Evolutionary conservation across 805 yeast species (phyloP).

Genomic region (Sugiyamaella americana): DNA sequence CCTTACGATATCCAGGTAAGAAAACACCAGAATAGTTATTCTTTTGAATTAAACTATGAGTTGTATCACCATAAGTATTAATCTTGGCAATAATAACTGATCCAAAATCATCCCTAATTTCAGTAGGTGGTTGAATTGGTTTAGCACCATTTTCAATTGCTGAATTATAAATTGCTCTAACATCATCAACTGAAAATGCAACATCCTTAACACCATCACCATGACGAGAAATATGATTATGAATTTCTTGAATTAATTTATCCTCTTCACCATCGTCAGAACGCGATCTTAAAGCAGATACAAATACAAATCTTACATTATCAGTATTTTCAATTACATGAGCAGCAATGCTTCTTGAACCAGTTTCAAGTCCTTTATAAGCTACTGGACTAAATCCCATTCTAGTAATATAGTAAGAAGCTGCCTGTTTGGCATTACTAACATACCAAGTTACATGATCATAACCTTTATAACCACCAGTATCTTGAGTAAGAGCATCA

Average conservation of each 20-base stretch:
- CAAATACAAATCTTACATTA: constrained; percentile 42
- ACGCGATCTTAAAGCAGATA: constrained; percentile 33
- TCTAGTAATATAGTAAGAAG: constrained; percentile 46
- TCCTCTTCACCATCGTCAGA: constrained; percentile 27
- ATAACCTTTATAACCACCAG: constrained; percentile 37
- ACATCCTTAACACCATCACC: constrained; percentile 82
- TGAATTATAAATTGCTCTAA: constrained; percentile 37
- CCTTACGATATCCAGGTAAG: constrained; percentile 44
- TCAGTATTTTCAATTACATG: constrained; percentile 58
- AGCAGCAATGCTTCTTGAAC: constrained; percentile 46
- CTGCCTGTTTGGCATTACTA: constrained; percentile 63
- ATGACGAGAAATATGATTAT: constrained; percentile 46
- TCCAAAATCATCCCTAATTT: constrained; percentile 44
- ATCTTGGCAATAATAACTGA: constrained; percentile 47
- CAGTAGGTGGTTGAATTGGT: constrained; percentile 27
- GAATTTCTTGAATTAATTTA: constrained; percentile 35
- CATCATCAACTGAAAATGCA: constrained; percentile 55
- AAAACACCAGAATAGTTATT: constrained; percentile 37
- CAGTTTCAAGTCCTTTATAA: constrained; percentile 62
- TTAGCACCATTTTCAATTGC: constrained; percentile 53
- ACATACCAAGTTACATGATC: constrained; percentile 66
- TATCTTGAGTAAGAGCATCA: not conserved
- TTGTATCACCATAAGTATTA: constrained; percentile 52
- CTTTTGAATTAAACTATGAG: constrained; percentile 61
- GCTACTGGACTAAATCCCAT: constrained; percentile 65